A percentile compares a stretch with the other conserved stretches of the same genome.
Evolutionary conservation across 2,329 filamentous ascomycete genomes (phyloP).

Genomic region (Graphium sp.): DNA sequence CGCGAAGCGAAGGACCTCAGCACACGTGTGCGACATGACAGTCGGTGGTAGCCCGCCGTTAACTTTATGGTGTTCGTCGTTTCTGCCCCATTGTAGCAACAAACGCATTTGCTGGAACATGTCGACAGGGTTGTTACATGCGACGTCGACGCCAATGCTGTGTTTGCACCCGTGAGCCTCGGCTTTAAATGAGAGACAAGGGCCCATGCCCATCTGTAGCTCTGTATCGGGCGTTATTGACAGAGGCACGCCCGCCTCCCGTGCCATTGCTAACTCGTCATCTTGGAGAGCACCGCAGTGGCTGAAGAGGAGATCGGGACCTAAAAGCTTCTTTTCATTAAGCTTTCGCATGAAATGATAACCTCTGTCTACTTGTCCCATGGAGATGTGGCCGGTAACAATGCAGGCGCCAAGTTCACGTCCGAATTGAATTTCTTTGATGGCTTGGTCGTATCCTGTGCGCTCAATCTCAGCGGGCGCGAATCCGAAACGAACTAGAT

Average conservation of each 20-base stretch:
- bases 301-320: conserved; percentile 1
- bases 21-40: conserved; percentile 1
- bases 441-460: neutral
- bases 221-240: conserved; percentile 31
- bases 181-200: conserved; percentile 6
- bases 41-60: neutral
- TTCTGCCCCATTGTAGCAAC: conserved; percentile 1
- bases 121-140: conserved; percentile 1
- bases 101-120: conserved; percentile 2
- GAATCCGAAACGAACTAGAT: conserved; percentile 1
- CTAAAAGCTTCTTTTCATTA: neutral
- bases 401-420: conserved; percentile 1
- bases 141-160: conserved; percentile 1
- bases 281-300: conserved; percentile 1
- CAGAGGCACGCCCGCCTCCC: conserved; percentile 15
- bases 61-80: conserved; percentile 1
- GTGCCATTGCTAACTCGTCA: neutral
- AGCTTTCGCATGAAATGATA: conserved; percentile 2
- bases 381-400: conserved; percentile 1
- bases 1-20: conserved; percentile 1
- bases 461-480: conserved; percentile 1
- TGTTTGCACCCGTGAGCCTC: conserved; percentile 2
- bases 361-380: conserved; percentile 1
- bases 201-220: conserved; percentile 22
- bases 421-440: conserved; percentile 1